Conservation (phyloP, 1,139 yeast species). For the Hyphopichia wangnamkhiaoensis region DNA sequence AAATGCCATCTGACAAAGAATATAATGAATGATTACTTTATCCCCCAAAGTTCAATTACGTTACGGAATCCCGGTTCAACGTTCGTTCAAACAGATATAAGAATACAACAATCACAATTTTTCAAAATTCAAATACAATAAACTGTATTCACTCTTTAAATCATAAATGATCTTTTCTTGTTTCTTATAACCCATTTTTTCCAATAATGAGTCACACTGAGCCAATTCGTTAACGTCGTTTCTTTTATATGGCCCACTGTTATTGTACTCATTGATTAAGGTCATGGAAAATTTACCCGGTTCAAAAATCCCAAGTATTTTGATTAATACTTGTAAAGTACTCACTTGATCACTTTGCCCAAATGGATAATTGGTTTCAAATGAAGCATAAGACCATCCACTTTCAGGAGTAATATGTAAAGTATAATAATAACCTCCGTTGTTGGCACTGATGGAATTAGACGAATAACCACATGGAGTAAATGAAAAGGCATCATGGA, state of each 20-base stretch:
- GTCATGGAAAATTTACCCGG: conserved; percentile 82
- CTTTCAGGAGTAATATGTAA: conserved; percentile 92
- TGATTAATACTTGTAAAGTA: conserved; percentile 53
- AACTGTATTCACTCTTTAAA: conserved; percentile 49
- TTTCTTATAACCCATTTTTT: conserved; percentile 57
- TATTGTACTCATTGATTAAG: conserved; percentile 45
- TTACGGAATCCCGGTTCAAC: neutral
- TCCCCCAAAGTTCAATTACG: conserved; percentile 6
- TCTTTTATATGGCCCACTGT: conserved; percentile 11
- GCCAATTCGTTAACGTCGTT: conserved; percentile 24
- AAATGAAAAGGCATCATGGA: conserved; percentile 88
- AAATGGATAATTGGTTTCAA: conserved; percentile 80
- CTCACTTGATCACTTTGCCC: conserved; percentile 34
- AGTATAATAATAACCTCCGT: conserved; percentile 73
- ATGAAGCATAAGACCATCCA: conserved; percentile 95
- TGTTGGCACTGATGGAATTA: conserved; percentile 64
- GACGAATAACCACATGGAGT: conserved; percentile 97
- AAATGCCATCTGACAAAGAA: neutral
- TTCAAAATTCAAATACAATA: conserved; percentile 50
- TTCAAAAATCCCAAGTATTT: conserved; percentile 63
- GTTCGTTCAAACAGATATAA: neutral
- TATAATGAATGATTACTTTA: neutral
- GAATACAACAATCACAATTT: conserved; percentile 13
- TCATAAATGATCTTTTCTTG: conserved; percentile 74
- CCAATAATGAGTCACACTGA: conserved; percentile 30